Evolutionary conservation across 345 rosid species (phyloP).

Genomic region (Nasturtium officinale): DNA sequence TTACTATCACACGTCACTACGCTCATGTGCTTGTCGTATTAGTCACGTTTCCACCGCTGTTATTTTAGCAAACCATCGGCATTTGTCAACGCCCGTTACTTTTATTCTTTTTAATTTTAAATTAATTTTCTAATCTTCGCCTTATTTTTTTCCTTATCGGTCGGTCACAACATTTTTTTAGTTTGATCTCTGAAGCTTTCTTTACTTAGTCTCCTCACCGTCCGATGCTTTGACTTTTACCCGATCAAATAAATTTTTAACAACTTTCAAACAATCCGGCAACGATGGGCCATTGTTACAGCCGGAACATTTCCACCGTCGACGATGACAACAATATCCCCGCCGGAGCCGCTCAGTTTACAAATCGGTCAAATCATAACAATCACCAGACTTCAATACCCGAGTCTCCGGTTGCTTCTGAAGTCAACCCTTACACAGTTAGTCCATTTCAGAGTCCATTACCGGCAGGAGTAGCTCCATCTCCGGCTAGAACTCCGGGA

Average conservation of each 20-base stretch:
- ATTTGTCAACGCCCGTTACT: conserved; percentile 32
- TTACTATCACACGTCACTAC: conserved; percentile 6
- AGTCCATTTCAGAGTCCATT: conserved; percentile 84
- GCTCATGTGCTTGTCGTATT: conserved; percentile 26
- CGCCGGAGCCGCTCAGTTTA: conserved; percentile 35
- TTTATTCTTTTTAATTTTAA: neutral
- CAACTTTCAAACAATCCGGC: conserved; percentile 20
- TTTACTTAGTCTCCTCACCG: conserved; percentile 35
- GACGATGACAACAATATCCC: conserved; percentile 40
- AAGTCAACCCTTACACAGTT: conserved; percentile 53
- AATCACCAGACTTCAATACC: conserved; percentile 29
- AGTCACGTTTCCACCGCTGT: conserved; percentile 39
- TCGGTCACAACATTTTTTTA: neutral
- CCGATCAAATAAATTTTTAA: conserved; percentile 31
- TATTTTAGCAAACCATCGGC: conserved; percentile 31
- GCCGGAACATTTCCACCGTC: conserved; percentile 55
- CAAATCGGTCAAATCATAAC: neutral
- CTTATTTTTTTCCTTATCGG: conserved; percentile 1
- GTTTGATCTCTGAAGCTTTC: conserved; percentile 19
- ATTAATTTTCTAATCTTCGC: neutral
- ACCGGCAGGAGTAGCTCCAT: conserved; percentile 80
- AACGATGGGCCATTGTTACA: conserved; percentile 83
- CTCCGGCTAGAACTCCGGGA: conserved; percentile 84
- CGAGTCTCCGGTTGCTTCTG: conserved; percentile 41
- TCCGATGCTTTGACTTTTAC: conserved; percentile 45